phyloP scores from a whole-genome alignment of 352 stramenopile genomes.

The Pythium coloratum region DNA sequence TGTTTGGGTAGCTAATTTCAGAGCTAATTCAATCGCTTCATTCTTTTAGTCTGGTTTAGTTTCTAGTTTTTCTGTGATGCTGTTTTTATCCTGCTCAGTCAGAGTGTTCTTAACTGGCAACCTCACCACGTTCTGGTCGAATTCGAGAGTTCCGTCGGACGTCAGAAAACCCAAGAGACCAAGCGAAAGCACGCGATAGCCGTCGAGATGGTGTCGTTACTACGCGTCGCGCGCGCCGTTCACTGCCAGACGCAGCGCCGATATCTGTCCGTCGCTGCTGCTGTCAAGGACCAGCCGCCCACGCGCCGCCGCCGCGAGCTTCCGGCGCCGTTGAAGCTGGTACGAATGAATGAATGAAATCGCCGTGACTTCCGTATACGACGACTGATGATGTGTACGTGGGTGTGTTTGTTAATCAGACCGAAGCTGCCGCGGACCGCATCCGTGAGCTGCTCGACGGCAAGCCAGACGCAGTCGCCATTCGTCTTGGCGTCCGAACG shows the following conservation, averaged over 20 bases:
- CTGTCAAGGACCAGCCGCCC: constrained; percentile 33
- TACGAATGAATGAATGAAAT: constrained; percentile 23
- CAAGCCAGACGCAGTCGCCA: constrained; percentile 92
- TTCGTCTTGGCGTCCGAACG: constrained; percentile 95
- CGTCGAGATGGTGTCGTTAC: constrained; percentile 12
- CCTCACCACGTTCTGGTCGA: constrained; percentile 16
- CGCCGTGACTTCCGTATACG: too few species aligned
- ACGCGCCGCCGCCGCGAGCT: constrained; percentile 67
- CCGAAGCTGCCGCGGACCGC: constrained; percentile 81
- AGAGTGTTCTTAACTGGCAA: constrained; percentile 12
- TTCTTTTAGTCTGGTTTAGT: not conserved
- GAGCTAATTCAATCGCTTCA: not conserved
- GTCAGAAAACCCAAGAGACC: constrained; percentile 13
- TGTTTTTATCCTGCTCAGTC: not conserved
- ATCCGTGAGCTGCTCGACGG: constrained; percentile 84
- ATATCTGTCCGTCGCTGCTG: constrained; percentile 43
- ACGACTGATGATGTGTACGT: not conserved
- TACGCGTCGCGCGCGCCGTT: constrained; percentile 8
- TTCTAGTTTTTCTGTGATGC: not conserved
- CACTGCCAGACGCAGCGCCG: constrained; percentile 15
- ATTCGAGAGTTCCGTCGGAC: constrained; percentile 7
- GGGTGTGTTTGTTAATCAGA: constrained; percentile 40
- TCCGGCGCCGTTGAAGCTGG: constrained; percentile 72
- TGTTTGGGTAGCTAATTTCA: constrained; percentile 37
- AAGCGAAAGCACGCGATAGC: not conserved